Evolutionary conservation across 2,329 filamentous ascomycete genomes (phyloP).

Genomic region (Trichoderma simmonsii): DNA sequence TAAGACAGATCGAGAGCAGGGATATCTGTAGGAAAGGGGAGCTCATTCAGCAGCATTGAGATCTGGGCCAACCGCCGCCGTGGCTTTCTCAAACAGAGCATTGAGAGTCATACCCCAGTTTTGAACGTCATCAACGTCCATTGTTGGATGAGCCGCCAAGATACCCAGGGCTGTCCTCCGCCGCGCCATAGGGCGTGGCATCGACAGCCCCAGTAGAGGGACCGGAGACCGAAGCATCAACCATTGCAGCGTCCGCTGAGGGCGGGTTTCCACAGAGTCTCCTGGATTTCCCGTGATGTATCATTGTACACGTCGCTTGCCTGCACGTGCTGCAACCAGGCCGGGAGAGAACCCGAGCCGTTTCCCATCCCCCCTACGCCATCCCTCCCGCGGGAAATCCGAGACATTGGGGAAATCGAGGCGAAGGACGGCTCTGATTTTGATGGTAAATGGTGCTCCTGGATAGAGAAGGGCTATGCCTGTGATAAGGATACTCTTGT

Average conservation of each 20-base stretch:
- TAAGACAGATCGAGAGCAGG: conserved; percentile 45
- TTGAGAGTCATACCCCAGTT: no score
- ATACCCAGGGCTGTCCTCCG: background rate
- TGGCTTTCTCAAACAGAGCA: conserved; percentile 27
- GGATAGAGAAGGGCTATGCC: no score
- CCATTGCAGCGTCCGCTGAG: background rate
- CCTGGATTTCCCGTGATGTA: background rate
- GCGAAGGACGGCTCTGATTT: background rate
- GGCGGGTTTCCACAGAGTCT: background rate
- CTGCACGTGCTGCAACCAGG: background rate
- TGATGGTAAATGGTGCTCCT: background rate
- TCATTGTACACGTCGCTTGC: background rate
- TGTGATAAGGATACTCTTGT: background rate
- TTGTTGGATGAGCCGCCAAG: no score
- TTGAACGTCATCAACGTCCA: no score
- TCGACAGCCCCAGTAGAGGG: background rate
- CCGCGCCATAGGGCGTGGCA: background rate
- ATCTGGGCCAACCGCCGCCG: conserved; percentile 43
- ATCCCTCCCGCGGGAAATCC: no score
- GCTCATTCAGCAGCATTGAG: conserved; percentile 47
- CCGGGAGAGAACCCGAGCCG: no score
- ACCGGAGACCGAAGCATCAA: background rate
- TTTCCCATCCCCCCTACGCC: no score
- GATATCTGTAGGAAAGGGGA: conserved; percentile 25
- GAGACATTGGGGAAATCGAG: no score